These are phyloP conservation scores for Wickerhamomyces hampshirensis DNA, from an alignment of 805 yeast species.

Conservation along the genomic window DNA sequence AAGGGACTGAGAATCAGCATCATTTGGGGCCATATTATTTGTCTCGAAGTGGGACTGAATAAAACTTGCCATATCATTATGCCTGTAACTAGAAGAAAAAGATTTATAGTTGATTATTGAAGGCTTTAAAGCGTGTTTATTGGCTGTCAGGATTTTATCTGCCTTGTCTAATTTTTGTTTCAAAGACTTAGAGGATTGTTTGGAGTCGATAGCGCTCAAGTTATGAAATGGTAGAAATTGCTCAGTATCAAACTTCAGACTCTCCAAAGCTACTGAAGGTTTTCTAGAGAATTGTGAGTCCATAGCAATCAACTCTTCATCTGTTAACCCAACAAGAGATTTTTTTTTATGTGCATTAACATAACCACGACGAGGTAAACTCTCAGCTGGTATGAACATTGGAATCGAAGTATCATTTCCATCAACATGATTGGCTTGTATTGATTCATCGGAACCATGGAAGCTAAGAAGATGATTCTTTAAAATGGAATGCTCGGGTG, in stretches of 20 bases:
- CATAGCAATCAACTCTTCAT: constrained; percentile 22
- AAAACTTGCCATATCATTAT: constrained; percentile 12
- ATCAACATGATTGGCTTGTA: neutral
- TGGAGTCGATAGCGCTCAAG: neutral
- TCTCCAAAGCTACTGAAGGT: constrained; percentile 15
- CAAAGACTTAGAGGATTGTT: constrained; percentile 2
- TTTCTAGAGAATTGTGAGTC: constrained; percentile 19
- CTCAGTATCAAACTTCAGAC: constrained; percentile 22
- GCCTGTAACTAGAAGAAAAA: constrained; percentile 17
- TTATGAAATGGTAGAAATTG: constrained; percentile 18
- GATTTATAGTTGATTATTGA: constrained; percentile 15
- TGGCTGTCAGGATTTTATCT: neutral
- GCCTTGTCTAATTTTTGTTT: neutral
- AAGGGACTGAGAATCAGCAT: neutral
- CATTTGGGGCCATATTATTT: neutral
- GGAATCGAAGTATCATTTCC: neutral
- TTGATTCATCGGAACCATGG: neutral
- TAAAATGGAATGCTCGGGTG: constrained; percentile 22
- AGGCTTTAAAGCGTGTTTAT: constrained; percentile 8
- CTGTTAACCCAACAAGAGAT: constrained; percentile 23
- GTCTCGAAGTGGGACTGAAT: constrained; percentile 6
- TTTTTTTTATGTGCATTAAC: constrained; percentile 17
- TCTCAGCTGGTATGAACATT: constrained; percentile 4
- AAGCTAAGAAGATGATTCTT: constrained; percentile 5
- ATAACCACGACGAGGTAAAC: neutral